Base-by-base conservation (phyloP, 176 grass and related monocot genomes). In the Tillandsia leiboldiana region DNA sequence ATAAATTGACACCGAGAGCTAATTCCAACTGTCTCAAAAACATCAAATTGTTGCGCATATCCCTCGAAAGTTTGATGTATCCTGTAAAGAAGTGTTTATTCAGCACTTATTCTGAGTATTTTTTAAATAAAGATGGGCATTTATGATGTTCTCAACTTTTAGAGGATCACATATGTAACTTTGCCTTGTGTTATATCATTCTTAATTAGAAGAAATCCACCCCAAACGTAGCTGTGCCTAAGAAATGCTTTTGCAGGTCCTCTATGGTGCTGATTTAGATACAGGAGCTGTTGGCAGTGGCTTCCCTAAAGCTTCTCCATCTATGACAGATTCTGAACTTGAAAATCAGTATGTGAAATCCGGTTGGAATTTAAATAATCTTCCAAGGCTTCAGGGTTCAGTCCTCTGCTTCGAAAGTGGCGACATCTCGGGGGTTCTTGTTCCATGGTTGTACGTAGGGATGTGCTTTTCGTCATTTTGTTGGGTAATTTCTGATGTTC, bases 391-490 rank as follows among this genome's bases (percentile, higher is more conserved):
- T 53, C 77, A 86, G 52, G 79, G 84, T 12, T 97, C 94, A 48
- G 56, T 93, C 73, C 79, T 92, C 54, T 97, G 86, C 66, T 90
- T 93, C 51, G 94, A 97, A 74, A 79, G 69, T 10, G 94, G 84
- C 47, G 86, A 97, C 77, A 90, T 97, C 73, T 92, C 94, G 81
- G 94, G 94, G 51, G 94, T 97, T 59, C 72, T 97, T 69, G 89
- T 93, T 51, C 94, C 94, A 77, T 97, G 94, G 94, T 79, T 97
- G 76, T 97, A 97, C 87, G 54, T 87, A 7, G 94, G 94, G 77
- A 97, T 97, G 94, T 97, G 94, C 79, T 92, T 97, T 81, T 97
- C 94, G 53, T 97, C 94, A 62, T 97, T 97, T 67, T 97, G 94
- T 68, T 97, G 94, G 94, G 94, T 90, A 85, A 80, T 81, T 54